Evolutionary conservation across 2,329 filamentous ascomycete species (phyloP).

Genomic region (Emmonsiellopsis sp.): DNA sequence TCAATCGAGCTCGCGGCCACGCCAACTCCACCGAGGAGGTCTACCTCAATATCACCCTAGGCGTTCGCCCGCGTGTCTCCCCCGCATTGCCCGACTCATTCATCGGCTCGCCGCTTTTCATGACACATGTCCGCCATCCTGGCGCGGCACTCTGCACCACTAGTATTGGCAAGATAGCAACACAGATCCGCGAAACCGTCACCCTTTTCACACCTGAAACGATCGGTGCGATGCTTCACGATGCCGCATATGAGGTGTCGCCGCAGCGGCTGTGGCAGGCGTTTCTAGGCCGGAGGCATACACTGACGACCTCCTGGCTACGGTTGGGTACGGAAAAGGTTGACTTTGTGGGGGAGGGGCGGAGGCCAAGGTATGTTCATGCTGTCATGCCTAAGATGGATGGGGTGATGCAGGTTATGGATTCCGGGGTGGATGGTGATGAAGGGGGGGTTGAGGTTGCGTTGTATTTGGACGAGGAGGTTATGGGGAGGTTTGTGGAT

Average conservation of each 20-base stretch:
- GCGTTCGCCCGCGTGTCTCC: slow-evolving; percentile 29
- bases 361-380: slow-evolving; percentile 30
- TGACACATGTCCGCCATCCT: slow-evolving; percentile 26
- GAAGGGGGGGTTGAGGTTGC: slow-evolving; percentile 12
- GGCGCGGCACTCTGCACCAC: slow-evolving; percentile 14
- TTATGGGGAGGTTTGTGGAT: not conserved
- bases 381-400: slow-evolving; percentile 36
- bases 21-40: slow-evolving; percentile 20
- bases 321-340: slow-evolving; percentile 33
- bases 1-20: slow-evolving; percentile 34
- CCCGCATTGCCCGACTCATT: slow-evolving; percentile 35
- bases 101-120: slow-evolving; percentile 37
- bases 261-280: slow-evolving; percentile 43
- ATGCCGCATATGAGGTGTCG: slow-evolving; percentile 34
- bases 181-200: too few relatives aligned
- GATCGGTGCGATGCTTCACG: slow-evolving; percentile 35
- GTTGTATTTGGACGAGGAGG: slow-evolving; percentile 8
- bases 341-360: slow-evolving; percentile 25
- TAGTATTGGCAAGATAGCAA: too few relatives aligned
- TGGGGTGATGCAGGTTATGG: slow-evolving; percentile 36
- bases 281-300: slow-evolving; percentile 36
- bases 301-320: slow-evolving; percentile 30
- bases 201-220: slow-evolving; percentile 28
- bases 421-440: slow-evolving; percentile 12
- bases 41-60: slow-evolving; percentile 35